These are phyloP conservation scores for Wickerhamiella cacticola DNA, from an alignment of 805 yeast genomes.

Conservation along the genomic window DNA sequence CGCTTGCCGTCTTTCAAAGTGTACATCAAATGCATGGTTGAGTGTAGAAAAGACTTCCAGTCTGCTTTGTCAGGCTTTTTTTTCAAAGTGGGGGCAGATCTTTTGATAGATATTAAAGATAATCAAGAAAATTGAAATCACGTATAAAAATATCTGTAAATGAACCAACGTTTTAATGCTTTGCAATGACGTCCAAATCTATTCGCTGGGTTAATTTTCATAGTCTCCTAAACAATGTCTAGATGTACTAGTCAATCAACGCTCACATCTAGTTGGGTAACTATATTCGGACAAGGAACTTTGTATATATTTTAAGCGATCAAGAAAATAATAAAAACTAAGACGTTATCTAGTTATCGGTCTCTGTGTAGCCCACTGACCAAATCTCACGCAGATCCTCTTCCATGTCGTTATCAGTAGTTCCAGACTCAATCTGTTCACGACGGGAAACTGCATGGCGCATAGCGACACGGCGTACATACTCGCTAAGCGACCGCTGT, in stretches of 20 bases:
- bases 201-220: too few species aligned
- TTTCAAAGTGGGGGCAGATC: too few species aligned
- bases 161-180: too few species aligned
- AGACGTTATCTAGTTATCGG: neutral
- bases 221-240: too few species aligned
- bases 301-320: too few species aligned
- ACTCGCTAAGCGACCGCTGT: constrained; percentile 69
- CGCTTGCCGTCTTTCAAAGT: constrained; percentile 95
- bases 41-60: neutral
- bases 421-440: constrained; percentile 80
- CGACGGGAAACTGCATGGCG: constrained; percentile 79
- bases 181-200: too few species aligned
- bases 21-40: constrained; percentile 93
- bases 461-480: constrained; percentile 77
- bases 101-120: too few species aligned
- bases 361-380: constrained; percentile 7
- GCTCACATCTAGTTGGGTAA: too few species aligned
- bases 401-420: constrained; percentile 26
- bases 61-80: neutral
- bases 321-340: neutral
- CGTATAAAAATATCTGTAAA: too few species aligned
- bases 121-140: too few species aligned
- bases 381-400: constrained; percentile 10
- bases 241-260: too few species aligned
- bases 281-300: too few species aligned